These are phyloP conservation scores for Penicillium sumatraense DNA, from an alignment of 2,329 filamentous ascomycete species.

Conservation along the genomic window DNA sequence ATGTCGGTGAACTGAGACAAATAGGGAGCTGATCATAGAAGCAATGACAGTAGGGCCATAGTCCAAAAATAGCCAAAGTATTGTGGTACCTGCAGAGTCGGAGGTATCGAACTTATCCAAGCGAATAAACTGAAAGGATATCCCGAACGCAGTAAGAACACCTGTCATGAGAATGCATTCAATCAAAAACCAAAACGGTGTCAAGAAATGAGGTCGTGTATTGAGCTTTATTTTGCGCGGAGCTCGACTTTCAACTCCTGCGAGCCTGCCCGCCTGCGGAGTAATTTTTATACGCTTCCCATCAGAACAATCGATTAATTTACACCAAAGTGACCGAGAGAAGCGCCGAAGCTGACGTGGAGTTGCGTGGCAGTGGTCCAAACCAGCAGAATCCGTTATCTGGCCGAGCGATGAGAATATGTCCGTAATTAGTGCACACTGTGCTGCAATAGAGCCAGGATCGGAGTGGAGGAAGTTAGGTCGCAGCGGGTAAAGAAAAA, in stretches of 20 bases:
- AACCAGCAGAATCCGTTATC: constrained; percentile 6
- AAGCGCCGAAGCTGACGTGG: constrained; percentile 24
- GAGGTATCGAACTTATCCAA: constrained; percentile 14
- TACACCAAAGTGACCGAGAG: constrained; percentile 19
- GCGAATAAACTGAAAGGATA: constrained; percentile 12
- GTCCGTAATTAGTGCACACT: constrained; percentile 19
- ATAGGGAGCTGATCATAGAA: constrained; percentile 22
- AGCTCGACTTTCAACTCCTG: neutral
- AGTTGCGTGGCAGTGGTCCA: constrained; percentile 11
- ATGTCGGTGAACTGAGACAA: constrained; percentile 24
- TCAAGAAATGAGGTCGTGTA: constrained; percentile 26
- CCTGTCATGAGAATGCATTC: constrained; percentile 23
- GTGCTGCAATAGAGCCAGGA: constrained; percentile 25
- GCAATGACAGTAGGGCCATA: constrained; percentile 27
- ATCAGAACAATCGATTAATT: constrained; percentile 9
- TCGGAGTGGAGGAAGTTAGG: constrained; percentile 23
- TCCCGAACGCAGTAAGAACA: constrained; percentile 16
- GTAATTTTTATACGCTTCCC: constrained; percentile 15
- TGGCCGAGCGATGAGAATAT: constrained; percentile 7
- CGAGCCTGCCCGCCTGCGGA: neutral
- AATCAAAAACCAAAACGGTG: constrained; percentile 18
- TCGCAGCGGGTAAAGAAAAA: constrained; percentile 15
- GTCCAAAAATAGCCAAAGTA: constrained; percentile 14
- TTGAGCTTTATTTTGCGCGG: constrained; percentile 7
- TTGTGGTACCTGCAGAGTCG: constrained; percentile 5